A percentile compares a stretch with the other conserved stretches of the same genome.
These are phyloP conservation scores for Neodidymelliopsis sp. DNA, from an alignment of 2,329 filamentous ascomycete genomes.

Conservation along the genomic window DNA sequence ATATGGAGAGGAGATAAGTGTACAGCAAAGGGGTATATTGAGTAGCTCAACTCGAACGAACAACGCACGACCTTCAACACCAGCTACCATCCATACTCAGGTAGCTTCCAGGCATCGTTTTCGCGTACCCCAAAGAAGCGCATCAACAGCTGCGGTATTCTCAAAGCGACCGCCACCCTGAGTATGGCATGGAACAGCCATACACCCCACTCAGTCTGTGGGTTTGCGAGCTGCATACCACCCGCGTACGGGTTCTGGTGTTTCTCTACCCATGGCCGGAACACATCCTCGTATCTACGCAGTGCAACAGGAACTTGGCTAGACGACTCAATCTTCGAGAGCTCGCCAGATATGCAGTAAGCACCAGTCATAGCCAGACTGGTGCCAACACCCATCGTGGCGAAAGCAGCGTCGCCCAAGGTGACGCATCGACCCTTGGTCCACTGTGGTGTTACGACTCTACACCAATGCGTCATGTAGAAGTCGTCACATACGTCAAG, in stretches of 20 bases:
- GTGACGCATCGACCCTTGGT: constrained; percentile 58
- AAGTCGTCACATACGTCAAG: constrained; percentile 55
- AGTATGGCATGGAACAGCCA: constrained; percentile 27
- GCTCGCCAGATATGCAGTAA: constrained; percentile 51
- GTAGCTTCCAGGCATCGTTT: constrained; percentile 20
- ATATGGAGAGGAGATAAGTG: too few relatives aligned
- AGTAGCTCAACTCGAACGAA: too few relatives aligned
- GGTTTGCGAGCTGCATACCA: constrained; percentile 37
- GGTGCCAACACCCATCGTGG: constrained; percentile 40
- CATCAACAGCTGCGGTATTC: constrained; percentile 6
- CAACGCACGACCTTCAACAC: too few relatives aligned
- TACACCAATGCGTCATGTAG: constrained; percentile 55
- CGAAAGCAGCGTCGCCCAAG: constrained; percentile 61
- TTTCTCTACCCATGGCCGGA: constrained; percentile 26
- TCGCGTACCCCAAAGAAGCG: constrained; percentile 6
- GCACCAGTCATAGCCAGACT: constrained; percentile 49
- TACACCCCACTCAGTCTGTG: constrained; percentile 42
- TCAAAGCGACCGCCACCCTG: constrained; percentile 13
- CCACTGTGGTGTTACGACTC: constrained; percentile 57
- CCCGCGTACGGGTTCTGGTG: constrained; percentile 14
- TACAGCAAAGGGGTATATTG: too few relatives aligned
- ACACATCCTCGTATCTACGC: constrained; percentile 29
- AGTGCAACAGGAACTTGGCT: constrained; percentile 31
- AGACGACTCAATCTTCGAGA: constrained; percentile 31
- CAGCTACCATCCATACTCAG: constrained; percentile 23